phyloP scores from a whole-genome alignment of 2,329 filamentous ascomycete genomes.

The Mycogone perniciosa region DNA sequence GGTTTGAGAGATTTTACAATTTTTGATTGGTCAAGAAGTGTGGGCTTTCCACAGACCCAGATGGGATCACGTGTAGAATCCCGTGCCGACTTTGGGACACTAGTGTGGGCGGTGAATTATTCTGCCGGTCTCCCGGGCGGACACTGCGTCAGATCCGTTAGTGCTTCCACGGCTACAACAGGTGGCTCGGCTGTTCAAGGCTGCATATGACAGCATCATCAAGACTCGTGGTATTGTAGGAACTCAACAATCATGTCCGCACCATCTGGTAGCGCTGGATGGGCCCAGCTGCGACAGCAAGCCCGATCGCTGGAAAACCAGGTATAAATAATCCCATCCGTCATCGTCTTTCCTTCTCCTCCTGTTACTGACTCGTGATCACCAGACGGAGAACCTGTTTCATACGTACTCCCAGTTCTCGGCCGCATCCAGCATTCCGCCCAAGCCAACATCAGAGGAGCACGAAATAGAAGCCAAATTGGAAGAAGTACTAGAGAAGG shows the following conservation, averaged over 20 bases:
- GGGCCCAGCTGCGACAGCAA: slow-evolving; percentile 92
- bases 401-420: slow-evolving; percentile 90
- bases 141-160: slow-evolving; percentile 1
- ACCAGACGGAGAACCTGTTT: slow-evolving; percentile 75
- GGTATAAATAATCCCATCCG: slow-evolving; percentile 43
- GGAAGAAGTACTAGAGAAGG: slow-evolving; percentile 77
- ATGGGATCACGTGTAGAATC: slow-evolving; percentile 19
- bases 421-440: slow-evolving; percentile 68
- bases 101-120: slow-evolving; percentile 23
- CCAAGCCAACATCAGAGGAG: slow-evolving; percentile 82
- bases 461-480: slow-evolving; percentile 71
- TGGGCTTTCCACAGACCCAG: slow-evolving; percentile 7
- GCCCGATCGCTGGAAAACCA: slow-evolving; percentile 83
- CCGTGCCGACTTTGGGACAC: slow-evolving; percentile 3
- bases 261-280: slow-evolving; percentile 57
- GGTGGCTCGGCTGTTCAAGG: neutral
- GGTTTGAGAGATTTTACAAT: slow-evolving; percentile 18
- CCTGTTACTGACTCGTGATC: neutral
- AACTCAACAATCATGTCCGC: slow-evolving; percentile 39
- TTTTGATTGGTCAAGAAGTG: slow-evolving; percentile 26
- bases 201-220: neutral
- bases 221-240: neutral
- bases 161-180: neutral
- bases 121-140: slow-evolving; percentile 15
- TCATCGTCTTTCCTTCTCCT: neutral